Conservation (phyloP, 495 filamentous ascomycete genomes). For the Talaromyces wortmannii region DNA sequence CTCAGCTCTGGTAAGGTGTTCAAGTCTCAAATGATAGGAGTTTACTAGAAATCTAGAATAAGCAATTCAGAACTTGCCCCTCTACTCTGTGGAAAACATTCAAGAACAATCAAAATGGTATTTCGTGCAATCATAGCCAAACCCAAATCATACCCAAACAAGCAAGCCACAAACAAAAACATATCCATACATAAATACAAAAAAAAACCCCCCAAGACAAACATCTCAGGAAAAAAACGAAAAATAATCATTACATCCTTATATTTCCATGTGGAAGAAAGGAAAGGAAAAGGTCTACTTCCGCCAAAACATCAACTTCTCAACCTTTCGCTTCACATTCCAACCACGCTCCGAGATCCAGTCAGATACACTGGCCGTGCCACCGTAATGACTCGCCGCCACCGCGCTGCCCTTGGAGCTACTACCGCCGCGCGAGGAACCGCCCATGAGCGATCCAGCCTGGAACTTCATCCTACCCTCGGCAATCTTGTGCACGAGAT, state of each 20-base stretch:
- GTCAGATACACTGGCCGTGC: conserved; percentile 27
- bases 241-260: not conserved
- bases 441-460: conserved; percentile 29
- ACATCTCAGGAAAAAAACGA: not conserved
- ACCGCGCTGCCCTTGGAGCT: conserved; percentile 18
- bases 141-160: no score
- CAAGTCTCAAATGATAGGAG: no score
- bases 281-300: conserved; percentile 16
- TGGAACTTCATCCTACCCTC: conserved; percentile 71
- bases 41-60: no score
- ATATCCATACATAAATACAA: not conserved
- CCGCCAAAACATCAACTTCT: conserved; percentile 40
- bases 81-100: no score
- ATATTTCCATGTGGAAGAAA: not conserved
- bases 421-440: conserved; percentile 9
- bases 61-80: no score
- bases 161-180: no score
- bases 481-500: conserved; percentile 73
- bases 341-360: conserved; percentile 29
- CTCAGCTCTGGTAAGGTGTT: no score
- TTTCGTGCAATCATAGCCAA: no score
- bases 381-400: conserved; percentile 25
- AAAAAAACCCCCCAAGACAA: not conserved
- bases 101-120: no score
- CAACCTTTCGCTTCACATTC: conserved; percentile 24